Base-by-base conservation (phyloP, 768 basidiomycete species). In the Cystoderma amianthinum region DNA sequence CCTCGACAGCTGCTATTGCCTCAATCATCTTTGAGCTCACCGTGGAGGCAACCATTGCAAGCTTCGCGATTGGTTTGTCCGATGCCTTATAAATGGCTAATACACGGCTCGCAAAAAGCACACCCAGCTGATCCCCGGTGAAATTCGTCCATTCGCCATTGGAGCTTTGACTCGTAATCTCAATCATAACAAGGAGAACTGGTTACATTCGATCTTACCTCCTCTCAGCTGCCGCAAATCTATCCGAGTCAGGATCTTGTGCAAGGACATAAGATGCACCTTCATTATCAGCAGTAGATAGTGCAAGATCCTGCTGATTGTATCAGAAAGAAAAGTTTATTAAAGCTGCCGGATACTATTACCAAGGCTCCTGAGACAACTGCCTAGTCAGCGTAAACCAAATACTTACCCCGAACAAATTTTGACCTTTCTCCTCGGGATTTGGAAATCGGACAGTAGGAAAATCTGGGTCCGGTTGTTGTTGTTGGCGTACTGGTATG, bases 1-100 rank as follows among this genome's bases (percentile, higher is more conserved):
- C 88, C 53, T 93, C 90, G 3, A 55, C 55, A 22, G 62, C 53
- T 0, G 90, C 89, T 67, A 94, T 86, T 2, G 75, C 65, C 52
- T 82, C 80, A 5, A 93, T 62, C 89, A 94, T 89, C 61, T 88
- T 92, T 11, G 87, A 91, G 54, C 88, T 92, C 12, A 94, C 91
- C 3, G 88, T 87, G 1, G 90, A 91, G 3, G 86, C 88, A 4
- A 92, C 81, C 78, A 94, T 86, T 2, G 83, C 88, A 4, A 92
- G 64, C 50, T 79, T 81, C 3, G 74, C 73, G 62, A 66, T 22
- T 16, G 65, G 57, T 44, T 68, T 67, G 2, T 69, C 71, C 3
- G 63, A 63, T 10, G 57, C 42, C 51, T 65, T 67, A 55, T 69
- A 72, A 3, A 53, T 47, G 22, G 72, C 59, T 2, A 82, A 54